Evolutionary conservation across 2,329 filamentous ascomycete species (phyloP), one percentile per base, ranked within the genome.

Genomic region (Orbilia quercus): DNA sequence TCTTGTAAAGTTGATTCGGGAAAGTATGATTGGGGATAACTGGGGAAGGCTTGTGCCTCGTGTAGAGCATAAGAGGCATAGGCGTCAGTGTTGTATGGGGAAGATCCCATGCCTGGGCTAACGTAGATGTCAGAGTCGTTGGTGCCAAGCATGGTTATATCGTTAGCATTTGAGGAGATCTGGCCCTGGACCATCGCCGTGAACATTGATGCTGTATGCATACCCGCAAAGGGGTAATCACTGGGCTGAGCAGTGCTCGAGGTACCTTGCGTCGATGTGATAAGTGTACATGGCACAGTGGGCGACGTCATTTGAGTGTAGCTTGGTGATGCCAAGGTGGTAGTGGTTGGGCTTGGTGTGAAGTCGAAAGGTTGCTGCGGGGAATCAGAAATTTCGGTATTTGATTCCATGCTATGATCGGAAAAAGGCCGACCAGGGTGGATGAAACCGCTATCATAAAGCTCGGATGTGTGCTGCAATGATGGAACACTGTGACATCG

Each of bases 311-410:
- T 57, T 16, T 57, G 53, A 20, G 53, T 57, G 22, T 42, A 57
- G 9, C 25, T 22, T 2, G 53, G 53, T n/a, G 53, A 57, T n/a
- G 42, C 42, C 9, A 57, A 14, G 2, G 63, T 57, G 7, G 53
- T 53, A 2, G 63, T 57, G 7, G 63, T 59, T 40, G 67, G 67
- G 16, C 67, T 65, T 7, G 58, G 66, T 4, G 67, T 59, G n/a
- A 38, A 59, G 0, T 65, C 59, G 34, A 72, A 59, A 25, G 53
- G 40, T 18, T 51, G 42, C 5, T 23, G 38, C 9, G 31, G 48
- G 7, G 54, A 48, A 40, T 71, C 58, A 2, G 51, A 51, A n/a
- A 44, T 50, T 12, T 45, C 42, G 9, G 66, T 31, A 25, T 53
- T 50, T 12, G 57, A 36, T 14, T 60, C 42, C 25, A 54, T 20